A percentile compares a stretch with the other conserved stretches of the same genome.
These are phyloP conservation scores for Daldinia caldariorum DNA, from an alignment of 495 filamentous ascomycete genomes.

Conservation along the genomic window DNA sequence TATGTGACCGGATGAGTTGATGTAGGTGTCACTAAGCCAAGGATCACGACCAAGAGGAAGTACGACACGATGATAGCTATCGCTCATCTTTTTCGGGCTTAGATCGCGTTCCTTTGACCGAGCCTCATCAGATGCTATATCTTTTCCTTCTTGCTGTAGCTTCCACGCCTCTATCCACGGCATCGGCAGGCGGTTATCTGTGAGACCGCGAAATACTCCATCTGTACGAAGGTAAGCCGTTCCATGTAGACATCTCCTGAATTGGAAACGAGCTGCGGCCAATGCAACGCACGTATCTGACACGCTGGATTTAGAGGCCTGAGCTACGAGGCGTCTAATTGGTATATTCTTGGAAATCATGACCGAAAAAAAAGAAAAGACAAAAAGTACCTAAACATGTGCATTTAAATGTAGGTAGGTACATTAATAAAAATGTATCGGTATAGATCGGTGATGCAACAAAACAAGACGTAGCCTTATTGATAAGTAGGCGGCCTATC, in stretches of 20 bases:
- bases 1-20: conserved; percentile 58
- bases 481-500: conserved; percentile 1
- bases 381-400: not conserved
- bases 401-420: not conserved
- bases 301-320: conserved; percentile 3
- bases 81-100: conserved; percentile 55
- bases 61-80: conserved; percentile 54
- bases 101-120: conserved; percentile 42
- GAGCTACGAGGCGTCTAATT: conserved; percentile 12
- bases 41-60: conserved; percentile 55
- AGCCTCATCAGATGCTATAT: conserved; percentile 22
- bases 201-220: conserved; percentile 33
- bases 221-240: conserved; percentile 28
- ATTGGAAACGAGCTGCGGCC: not conserved
- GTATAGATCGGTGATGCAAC: conserved; percentile 1
- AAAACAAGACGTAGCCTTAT: not conserved
- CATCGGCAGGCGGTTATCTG: conserved; percentile 25
- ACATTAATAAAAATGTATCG: too few relatives aligned
- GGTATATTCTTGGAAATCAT: conserved; percentile 7
- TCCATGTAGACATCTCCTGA: conserved; percentile 18
- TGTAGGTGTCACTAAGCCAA: conserved; percentile 56
- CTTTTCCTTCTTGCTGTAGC: conserved; percentile 41
- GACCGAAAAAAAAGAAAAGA: too few relatives aligned
- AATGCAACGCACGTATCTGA: not conserved
- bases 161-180: conserved; percentile 48